A percentile compares a stretch with the other conserved stretches of the same genome.
Evolutionary conservation across 345 rosid genomes (phyloP).

Genomic region (Pelargonium nanum): DNA sequence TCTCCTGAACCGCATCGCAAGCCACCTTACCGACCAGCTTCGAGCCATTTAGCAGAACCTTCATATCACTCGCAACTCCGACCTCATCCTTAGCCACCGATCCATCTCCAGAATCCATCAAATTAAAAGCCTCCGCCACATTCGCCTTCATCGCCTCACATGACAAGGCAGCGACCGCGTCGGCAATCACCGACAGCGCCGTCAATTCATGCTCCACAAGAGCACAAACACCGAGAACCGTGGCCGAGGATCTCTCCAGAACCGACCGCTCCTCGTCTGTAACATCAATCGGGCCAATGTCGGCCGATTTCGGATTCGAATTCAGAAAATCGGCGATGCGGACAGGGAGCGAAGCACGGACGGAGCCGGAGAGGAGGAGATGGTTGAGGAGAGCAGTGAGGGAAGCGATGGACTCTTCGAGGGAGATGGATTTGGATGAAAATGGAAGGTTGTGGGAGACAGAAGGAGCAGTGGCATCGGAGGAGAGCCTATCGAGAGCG

Average conservation of each 20-base stretch:
- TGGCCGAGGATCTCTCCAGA: slow-evolving; percentile 23
- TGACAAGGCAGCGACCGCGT: slow-evolving; percentile 61
- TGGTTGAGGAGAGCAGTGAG: slow-evolving; percentile 45
- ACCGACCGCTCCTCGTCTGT: slow-evolving; percentile 33
- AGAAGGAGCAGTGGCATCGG: slow-evolving; percentile 17
- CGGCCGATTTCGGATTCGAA: slow-evolving; percentile 5
- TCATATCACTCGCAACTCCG: slow-evolving; percentile 62
- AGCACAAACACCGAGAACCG: slow-evolving; percentile 39
- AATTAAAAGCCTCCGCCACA: slow-evolving; percentile 30
- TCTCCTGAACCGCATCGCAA: slow-evolving; percentile 30
- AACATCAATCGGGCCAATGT: slow-evolving; percentile 21
- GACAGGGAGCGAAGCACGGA: slow-evolving; percentile 32
- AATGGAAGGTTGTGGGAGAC: slow-evolving; percentile 17
- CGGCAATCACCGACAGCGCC: slow-evolving; percentile 35
- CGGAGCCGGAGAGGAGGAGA: slow-evolving; percentile 29
- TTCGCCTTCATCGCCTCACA: slow-evolving; percentile 56
- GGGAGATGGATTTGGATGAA: no score
- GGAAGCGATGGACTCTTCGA: slow-evolving; percentile 39
- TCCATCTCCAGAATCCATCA: slow-evolving; percentile 62
- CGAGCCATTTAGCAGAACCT: slow-evolving; percentile 62
- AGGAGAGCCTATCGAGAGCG: slow-evolving; percentile 32
- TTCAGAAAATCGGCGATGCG: slow-evolving; percentile 26
- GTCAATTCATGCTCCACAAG: slow-evolving; percentile 48
- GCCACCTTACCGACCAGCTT: slow-evolving; percentile 38
- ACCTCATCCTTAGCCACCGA: slow-evolving; percentile 49